A percentile compares a stretch with the other conserved stretches of the same genome.
Evolutionary conservation across 169 alveolate species (phyloP).

Genomic region (Pseudocohnilembus persalinus): DNA sequence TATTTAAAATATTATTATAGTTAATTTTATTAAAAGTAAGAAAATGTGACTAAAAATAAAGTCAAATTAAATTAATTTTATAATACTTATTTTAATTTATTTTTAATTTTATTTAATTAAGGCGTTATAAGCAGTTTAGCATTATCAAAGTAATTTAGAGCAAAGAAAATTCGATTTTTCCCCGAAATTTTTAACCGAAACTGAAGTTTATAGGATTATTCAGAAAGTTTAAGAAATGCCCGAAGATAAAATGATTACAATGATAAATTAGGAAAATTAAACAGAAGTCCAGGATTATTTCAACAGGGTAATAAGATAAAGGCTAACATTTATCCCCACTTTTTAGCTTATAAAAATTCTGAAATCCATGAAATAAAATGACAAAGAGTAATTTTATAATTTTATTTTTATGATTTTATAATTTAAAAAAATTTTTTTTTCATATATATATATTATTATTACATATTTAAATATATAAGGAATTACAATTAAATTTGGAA

Average conservation of each 20-base stretch:
- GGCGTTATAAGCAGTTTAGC: neutral
- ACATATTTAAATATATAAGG: neutral
- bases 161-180: neutral
- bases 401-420: neutral
- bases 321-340: slow-evolving; percentile 3
- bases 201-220: slow-evolving; percentile 14
- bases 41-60: no score
- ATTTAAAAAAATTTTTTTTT: neutral
- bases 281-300: neutral
- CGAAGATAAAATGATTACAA: slow-evolving; percentile 16
- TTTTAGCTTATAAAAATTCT: neutral
- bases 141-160: neutral
- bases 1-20: neutral
- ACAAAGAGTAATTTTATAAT: neutral
- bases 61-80: no score
- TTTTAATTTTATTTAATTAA: no score
- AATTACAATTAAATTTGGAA: slow-evolving; percentile 14
- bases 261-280: neutral
- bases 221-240: slow-evolving; percentile 10
- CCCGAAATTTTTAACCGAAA: slow-evolving; percentile 15
- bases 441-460: neutral
- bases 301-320: slow-evolving; percentile 2
- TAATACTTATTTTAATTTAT: no score
- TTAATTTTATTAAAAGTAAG: no score
- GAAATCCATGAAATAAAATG: neutral